Evolutionary conservation across 1,139 yeast genomes (phyloP).

Genomic region (Candida frijolesensis): DNA sequence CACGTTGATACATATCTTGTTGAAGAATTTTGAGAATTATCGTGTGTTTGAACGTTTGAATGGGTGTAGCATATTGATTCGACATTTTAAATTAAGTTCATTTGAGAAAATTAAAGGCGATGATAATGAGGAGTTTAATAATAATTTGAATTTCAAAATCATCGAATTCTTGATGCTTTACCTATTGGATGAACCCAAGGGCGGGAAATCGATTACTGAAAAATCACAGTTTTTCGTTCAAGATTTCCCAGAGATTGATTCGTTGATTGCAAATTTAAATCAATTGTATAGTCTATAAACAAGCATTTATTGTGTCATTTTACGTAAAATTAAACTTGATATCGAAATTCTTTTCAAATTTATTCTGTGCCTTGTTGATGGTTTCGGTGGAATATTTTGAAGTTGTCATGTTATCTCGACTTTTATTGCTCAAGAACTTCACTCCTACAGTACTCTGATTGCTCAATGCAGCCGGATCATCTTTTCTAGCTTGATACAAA

Average conservation of each 20-base stretch:
- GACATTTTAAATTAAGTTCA: constrained; percentile 29
- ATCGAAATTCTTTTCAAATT: constrained; percentile 17
- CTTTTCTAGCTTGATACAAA: constrained; percentile 6
- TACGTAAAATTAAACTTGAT: constrained; percentile 11
- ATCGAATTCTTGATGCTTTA: constrained; percentile 75
- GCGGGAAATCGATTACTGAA: constrained; percentile 42
- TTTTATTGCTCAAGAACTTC: constrained; percentile 2
- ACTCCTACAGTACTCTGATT: background rate
- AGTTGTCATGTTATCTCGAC: background rate
- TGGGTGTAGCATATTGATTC: constrained; percentile 61
- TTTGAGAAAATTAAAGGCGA: constrained; percentile 13
- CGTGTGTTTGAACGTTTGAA: constrained; percentile 59
- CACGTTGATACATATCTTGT: constrained; percentile 60
- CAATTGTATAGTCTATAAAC: constrained; percentile 29
- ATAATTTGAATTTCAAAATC: constrained; percentile 55
- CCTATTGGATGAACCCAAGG: constrained; percentile 58
- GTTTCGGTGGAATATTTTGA: constrained; percentile 9
- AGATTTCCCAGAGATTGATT: constrained; percentile 46
- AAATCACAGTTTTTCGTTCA: constrained; percentile 56
- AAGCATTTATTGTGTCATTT: background rate
- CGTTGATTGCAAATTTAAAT: constrained; percentile 39
- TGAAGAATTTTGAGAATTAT: constrained; percentile 57
- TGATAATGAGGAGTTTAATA: constrained; percentile 7
- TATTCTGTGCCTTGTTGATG: constrained; percentile 10
- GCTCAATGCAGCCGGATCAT: constrained; percentile 2